Evolutionary conservation across 2,329 filamentous ascomycete species (phyloP), one percentile per base, ranked within the genome.

Genomic region (Niveomyces coronatus): DNA sequence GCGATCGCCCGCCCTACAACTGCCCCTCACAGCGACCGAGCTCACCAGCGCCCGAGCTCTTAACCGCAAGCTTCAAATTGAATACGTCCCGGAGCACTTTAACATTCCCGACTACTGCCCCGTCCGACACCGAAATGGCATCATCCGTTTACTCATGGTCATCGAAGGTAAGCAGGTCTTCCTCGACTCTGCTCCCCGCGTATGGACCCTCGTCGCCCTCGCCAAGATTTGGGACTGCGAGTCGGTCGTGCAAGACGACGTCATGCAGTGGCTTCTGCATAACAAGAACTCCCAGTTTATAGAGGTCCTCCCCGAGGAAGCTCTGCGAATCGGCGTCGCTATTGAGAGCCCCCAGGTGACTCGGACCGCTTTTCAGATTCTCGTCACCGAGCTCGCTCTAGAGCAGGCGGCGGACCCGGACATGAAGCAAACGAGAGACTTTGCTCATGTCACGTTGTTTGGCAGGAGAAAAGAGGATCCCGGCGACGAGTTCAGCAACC

Each of bases 161-260:
- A 67, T 84, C 28, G 64, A 74, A 44, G 70, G 70, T 3, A 61
- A 68, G 3, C 58, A 67, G 20, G 62, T 76, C 1, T 59, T 64
- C 2, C 53, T 85, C 11, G 71, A 84, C 53, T 82, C 79, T 0
- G 79, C 80, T 1, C 64, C 70, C 9, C 76, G 80, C 11, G 58
- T 82, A 26, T 84, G 76, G 67, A 83, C 79, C 0, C 64, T 82
- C n/a, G 71, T 75, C 23, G 72, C 70, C 3, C 54, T 84, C 8
- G 72, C 76, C 7, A 72, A 73, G 42, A 63, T 76, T 27, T 68
- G 81, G 35, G 71, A 76, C 19, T 70, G 74, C 39, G 51, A 55
- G 2, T 44, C 48, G 4, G 52, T 63, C 7, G 53, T 76, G 15
- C 65, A 53, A 44, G 66, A 74, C 35, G 61, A 60, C 10, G 64